Evolutionary conservation across 306 rosid genomes (phyloP).

Genomic region (Prunus salicina): DNA sequence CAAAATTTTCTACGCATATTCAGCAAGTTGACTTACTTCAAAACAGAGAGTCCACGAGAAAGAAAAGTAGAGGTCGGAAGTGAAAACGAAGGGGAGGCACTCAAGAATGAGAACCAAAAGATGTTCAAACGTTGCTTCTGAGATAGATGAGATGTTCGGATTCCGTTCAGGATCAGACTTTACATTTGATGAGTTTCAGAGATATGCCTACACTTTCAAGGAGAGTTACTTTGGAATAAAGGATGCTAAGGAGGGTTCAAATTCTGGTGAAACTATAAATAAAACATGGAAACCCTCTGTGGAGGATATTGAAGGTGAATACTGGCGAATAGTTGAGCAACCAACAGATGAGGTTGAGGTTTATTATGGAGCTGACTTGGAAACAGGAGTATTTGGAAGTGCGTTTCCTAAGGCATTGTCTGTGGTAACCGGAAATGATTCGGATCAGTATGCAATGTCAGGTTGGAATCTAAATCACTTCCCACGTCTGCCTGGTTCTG

Average conservation of each 20-base stretch:
- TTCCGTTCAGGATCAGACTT: conserved; percentile 74
- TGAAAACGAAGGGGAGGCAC: conserved; percentile 60
- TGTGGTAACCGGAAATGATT: conserved; percentile 29
- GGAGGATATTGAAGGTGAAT: conserved; percentile 93
- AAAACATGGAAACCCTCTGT: conserved; percentile 54
- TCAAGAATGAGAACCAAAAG: conserved; percentile 57
- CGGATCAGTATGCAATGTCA: conserved; percentile 54
- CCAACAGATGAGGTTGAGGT: conserved; percentile 96
- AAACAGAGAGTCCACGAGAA: conserved; percentile 92
- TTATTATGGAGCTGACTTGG: conserved; percentile 91
- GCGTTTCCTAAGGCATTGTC: conserved; percentile 81
- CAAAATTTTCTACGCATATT: conserved; percentile 73
- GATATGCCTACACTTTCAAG: conserved; percentile 53
- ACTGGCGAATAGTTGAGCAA: conserved; percentile 88
- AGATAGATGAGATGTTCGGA: conserved; percentile 73
- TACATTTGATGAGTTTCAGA: conserved; percentile 68
- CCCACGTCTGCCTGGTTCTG: conserved; percentile 86
- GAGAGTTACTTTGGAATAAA: conserved; percentile 64
- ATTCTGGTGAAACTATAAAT: conserved; percentile 25
- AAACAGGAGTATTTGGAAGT: conserved; percentile 80
- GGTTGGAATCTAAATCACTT: conserved; percentile 96
- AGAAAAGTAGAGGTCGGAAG: conserved; percentile 73
- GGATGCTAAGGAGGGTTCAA: conserved; percentile 32
- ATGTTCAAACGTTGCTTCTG: conserved; percentile 45
- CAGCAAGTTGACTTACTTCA: conserved; percentile 92